phyloP scores from a whole-genome alignment of 2,329 filamentous ascomycete species.

The Neurospora sp. region DNA sequence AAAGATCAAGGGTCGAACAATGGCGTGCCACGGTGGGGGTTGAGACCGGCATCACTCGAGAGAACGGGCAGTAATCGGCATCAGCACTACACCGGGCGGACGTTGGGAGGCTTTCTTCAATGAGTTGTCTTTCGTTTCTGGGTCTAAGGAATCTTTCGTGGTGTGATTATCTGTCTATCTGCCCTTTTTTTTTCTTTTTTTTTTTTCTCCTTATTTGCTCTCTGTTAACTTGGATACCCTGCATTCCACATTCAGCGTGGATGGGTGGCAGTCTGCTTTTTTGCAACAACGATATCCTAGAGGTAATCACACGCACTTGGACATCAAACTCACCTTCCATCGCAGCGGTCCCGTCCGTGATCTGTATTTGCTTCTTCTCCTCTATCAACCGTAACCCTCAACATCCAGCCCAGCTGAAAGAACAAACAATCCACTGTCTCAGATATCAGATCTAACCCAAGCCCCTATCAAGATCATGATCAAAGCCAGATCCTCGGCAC shows the following conservation, averaged over 20 bases:
- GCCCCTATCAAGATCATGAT: neutral
- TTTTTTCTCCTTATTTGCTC: neutral
- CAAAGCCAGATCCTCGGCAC: neutral
- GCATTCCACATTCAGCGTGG: neutral
- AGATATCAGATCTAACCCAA: neutral
- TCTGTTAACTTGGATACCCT: neutral
- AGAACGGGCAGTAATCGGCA: neutral
- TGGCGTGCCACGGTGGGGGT: slow-evolving; percentile 5
- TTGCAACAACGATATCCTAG: neutral
- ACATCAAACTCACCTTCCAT: neutral
- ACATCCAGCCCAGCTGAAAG: neutral
- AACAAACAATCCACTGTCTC: neutral
- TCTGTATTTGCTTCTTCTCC: neutral
- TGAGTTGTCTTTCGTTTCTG: neutral
- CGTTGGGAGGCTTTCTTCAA: neutral
- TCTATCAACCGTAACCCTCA: too few species aligned
- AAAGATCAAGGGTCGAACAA: slow-evolving; percentile 1
- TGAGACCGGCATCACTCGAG: neutral
- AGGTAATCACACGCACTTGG: neutral
- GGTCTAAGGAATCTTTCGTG: neutral
- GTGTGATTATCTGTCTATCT: neutral
- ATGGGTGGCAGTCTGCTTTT: neutral
- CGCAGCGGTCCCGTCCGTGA: neutral
- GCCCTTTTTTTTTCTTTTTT: neutral
- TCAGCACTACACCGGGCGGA: neutral